Evolutionary conservation across 2,329 filamentous ascomycete genomes (phyloP).

Genomic region (Ramichloridium luteum): DNA sequence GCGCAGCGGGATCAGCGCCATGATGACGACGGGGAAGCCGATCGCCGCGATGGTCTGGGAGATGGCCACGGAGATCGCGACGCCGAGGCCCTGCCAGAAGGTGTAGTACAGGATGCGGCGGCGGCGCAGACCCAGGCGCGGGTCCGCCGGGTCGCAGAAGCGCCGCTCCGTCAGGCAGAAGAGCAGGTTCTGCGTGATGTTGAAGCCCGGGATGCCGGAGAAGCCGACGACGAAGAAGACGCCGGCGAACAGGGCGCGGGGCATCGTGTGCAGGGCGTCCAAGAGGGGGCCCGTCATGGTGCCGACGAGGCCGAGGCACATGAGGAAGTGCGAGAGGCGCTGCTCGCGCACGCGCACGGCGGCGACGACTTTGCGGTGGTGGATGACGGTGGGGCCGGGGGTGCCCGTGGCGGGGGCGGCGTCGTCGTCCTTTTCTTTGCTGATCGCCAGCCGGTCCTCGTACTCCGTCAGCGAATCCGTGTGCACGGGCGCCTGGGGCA

Average conservation of each 20-base stretch:
- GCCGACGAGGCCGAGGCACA: constrained; percentile 42
- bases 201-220: constrained; percentile 40
- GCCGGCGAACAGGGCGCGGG: constrained; percentile 42
- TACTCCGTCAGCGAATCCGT: constrained; percentile 39
- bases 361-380: constrained; percentile 32
- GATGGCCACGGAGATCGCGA: constrained; percentile 44
- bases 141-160: constrained; percentile 38
- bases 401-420: constrained; percentile 17
- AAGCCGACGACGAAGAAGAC: constrained; percentile 48
- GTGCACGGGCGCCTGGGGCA: constrained; percentile 49
- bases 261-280: constrained; percentile 42
- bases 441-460: constrained; percentile 30
- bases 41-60: constrained; percentile 49
- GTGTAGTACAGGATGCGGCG: constrained; percentile 40
- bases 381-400: constrained; percentile 28
- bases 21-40: constrained; percentile 47
- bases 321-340: constrained; percentile 43
- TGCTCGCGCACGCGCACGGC: constrained; percentile 43
- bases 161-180: constrained; percentile 37
- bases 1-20: constrained; percentile 43
- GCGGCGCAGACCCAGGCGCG: constrained; percentile 32
- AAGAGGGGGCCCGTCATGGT: constrained; percentile 46
- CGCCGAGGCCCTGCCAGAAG: constrained; percentile 38
- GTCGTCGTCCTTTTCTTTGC: constrained; percentile 33
- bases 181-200: constrained; percentile 40